Evolutionary conservation across 2,329 filamentous ascomycete species (phyloP), one percentile per base, ranked within the genome.

Genomic region (Trichophyton mentagrophytes): DNA sequence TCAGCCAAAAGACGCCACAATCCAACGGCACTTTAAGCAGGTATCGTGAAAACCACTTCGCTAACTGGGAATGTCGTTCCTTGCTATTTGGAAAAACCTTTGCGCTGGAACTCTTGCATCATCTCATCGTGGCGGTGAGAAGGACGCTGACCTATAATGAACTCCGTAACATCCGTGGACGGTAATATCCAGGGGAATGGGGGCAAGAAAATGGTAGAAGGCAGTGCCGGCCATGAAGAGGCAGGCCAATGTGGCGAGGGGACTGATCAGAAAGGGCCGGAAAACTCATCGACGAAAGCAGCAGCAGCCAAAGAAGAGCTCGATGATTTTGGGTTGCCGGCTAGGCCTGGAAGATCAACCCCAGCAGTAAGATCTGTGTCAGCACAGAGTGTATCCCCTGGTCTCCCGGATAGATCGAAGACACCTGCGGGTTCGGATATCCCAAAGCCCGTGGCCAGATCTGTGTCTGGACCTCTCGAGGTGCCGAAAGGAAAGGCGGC

Each of bases 301-400:
- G 56, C 25, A n/a, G n/a, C n/a, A 4, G 15, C 15, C 25, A 33
- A 38, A 11, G 57, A 59, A 44, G 61, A 62, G 56, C 22, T 64
- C 25, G 62, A 64, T 53, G 62, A 64, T 51, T 64, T 64, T 55
- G 62, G 62, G 17, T 30, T 64, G 25, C 62, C 62, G 25, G 53
- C 62, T 47, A 55, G 60, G 25, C 17, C 55, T 55, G 59, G 17
- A 27, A 53, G 22, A 59, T 57, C 44, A 22, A 51, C 44, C 9
- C 20, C 22, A 7, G 15, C 25, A 15, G 11, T 15, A 22, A 22
- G 36, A 30, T n/a, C 46, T n/a, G 33, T 15, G 30, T 42, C 30
- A 27, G 51, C 15, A 4, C 30, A 38, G 15, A 51, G 36, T 8
- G 46, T 44, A 30, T 2, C 46, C 8, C 57, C 51, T 1, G 49